phyloP scores from a whole-genome alignment of 345 rosid genomes.

The Syzygium grande region DNA sequence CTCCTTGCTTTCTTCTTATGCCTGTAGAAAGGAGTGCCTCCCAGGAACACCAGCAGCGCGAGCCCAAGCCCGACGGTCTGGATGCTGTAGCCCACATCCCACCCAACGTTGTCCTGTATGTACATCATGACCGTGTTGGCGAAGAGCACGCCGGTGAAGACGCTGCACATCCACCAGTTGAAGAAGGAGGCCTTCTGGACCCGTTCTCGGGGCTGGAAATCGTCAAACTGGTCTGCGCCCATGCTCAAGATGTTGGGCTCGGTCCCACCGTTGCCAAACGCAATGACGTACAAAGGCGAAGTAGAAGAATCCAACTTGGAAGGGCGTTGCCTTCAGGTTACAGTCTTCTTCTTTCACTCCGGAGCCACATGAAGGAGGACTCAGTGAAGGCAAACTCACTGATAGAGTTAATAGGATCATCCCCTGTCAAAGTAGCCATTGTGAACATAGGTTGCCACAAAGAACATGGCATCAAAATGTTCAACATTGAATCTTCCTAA shows the following conservation, averaged over 20 bases:
- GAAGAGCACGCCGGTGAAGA: conserved; percentile 46
- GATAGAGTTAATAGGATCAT: background rate
- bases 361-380: conserved; percentile 38
- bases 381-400: conserved; percentile 29
- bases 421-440: no score
- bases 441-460: no score
- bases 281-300: conserved; percentile 40
- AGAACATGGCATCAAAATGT: no score
- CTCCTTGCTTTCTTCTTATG: conserved; percentile 43
- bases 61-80: conserved; percentile 25
- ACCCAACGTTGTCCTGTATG: conserved; percentile 41
- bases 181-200: conserved; percentile 48
- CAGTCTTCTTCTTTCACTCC: conserved; percentile 20
- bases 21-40: conserved; percentile 41
- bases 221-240: conserved; percentile 68
- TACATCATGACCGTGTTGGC: conserved; percentile 47
- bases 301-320: conserved; percentile 35
- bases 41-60: conserved; percentile 24
- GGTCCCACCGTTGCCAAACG: conserved; percentile 45
- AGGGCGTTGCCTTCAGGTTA: conserved; percentile 11
- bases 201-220: conserved; percentile 45
- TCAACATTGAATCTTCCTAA: no score
- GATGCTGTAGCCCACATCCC: conserved; percentile 28
- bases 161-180: conserved; percentile 62
- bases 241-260: conserved; percentile 59